phyloP scores from a whole-genome alignment of 495 filamentous ascomycete species.

The Penicillium cinerascens region DNA sequence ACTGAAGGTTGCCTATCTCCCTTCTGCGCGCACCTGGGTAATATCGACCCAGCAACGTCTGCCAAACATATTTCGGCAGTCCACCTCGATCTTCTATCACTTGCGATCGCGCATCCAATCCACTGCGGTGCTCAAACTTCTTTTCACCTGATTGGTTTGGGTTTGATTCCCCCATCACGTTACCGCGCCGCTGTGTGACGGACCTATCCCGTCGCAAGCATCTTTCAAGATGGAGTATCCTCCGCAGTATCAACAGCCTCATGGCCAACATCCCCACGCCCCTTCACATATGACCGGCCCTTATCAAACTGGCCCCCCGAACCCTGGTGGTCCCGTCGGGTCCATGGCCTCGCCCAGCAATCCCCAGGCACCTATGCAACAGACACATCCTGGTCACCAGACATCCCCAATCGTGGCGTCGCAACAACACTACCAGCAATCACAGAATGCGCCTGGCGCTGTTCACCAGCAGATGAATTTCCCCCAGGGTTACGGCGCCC shows the following conservation, averaged over 20 bases:
- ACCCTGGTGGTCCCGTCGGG: constrained; percentile 43
- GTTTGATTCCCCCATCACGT: constrained; percentile 20
- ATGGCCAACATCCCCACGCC: constrained; percentile 53
- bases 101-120: constrained; percentile 5
- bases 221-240: constrained; percentile 52
- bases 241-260: constrained; percentile 53
- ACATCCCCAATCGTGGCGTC: constrained; percentile 53
- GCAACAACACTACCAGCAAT: constrained; percentile 49
- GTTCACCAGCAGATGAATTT: constrained; percentile 53
- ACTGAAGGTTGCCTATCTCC: constrained; percentile 17
- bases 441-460: constrained; percentile 43
- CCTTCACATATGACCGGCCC: constrained; percentile 47
- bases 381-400: constrained; percentile 46
- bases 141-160: constrained; percentile 15
- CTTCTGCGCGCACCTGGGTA: constrained; percentile 25
- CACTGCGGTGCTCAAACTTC: not conserved
- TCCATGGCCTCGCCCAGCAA: constrained; percentile 52
- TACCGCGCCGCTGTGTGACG: constrained; percentile 30
- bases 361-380: constrained; percentile 51
- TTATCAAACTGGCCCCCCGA: constrained; percentile 47
- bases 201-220: constrained; percentile 14
- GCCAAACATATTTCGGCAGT: constrained; percentile 22
- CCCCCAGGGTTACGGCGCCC: constrained; percentile 48
- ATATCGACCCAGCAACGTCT: constrained; percentile 25
- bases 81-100: constrained; percentile 8